A percentile compares a stretch with the other conserved stretches of the same genome.
phyloP scores from a whole-genome alignment of 140 eudicot genomes.

The Senecio squalidus region DNA sequence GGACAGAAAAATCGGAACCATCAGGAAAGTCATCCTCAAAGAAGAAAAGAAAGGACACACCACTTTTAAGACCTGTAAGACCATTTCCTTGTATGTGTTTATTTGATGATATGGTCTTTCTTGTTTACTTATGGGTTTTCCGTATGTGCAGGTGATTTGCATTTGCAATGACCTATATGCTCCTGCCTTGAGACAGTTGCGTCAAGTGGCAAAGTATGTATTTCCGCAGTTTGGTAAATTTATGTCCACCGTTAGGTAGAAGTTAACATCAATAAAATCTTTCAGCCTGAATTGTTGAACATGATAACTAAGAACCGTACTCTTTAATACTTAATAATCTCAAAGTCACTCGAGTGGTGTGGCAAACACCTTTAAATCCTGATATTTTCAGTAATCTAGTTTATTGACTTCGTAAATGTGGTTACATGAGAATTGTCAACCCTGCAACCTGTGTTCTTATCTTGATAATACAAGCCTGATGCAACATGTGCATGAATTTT shows the following conservation, averaged over 20 bases:
- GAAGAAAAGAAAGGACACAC: constrained; percentile 47
- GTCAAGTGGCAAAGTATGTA: constrained; percentile 90
- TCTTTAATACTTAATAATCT: constrained; percentile 8
- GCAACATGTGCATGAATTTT: not conserved
- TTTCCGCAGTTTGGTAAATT: not conserved
- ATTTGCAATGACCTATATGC: constrained; percentile 96
- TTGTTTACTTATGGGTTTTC: constrained; percentile 13
- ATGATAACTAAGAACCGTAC: not conserved
- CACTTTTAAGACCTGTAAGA: constrained; percentile 88
- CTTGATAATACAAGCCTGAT: constrained; percentile 5
- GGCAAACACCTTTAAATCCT: no score
- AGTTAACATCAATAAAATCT: not conserved
- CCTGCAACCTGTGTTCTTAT: constrained; percentile 5
- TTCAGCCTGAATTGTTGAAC: constrained; percentile 4
- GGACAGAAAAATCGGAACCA: constrained; percentile 50
- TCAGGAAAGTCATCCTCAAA: constrained; percentile 47
- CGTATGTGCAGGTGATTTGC: constrained; percentile 73
- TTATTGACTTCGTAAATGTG: no score
- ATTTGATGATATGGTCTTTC: not conserved
- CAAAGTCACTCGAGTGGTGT: no score
- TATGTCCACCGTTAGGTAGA: not conserved
- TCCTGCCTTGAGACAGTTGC: constrained; percentile 87
- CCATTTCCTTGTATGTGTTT: not conserved
- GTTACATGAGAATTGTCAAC: not conserved
- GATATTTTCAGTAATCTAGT: no score